Conservation (phyloP, 2,329 filamentous ascomycete species). For the Pestalotiopsis sp. region DNA sequence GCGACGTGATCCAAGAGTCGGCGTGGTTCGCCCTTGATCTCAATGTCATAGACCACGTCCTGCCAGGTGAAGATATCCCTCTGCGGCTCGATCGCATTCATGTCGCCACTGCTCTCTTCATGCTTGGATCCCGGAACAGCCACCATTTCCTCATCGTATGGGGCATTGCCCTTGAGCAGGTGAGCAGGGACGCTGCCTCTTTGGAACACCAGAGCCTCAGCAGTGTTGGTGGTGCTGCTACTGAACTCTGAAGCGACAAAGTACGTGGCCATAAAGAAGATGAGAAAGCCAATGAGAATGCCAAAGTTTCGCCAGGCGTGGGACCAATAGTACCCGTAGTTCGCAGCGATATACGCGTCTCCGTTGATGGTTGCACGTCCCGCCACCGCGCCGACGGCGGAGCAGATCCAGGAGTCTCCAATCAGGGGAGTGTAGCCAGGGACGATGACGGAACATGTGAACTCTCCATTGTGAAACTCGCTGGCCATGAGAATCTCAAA, state of each 20-base stretch:
- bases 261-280: conserved; percentile 67
- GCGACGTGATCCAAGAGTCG: conserved; percentile 77
- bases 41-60: conserved; percentile 71
- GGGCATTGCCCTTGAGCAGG: conserved; percentile 33
- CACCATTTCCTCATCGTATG: conserved; percentile 32
- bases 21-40: conserved; percentile 75
- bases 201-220: conserved; percentile 71
- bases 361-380: conserved; percentile 60
- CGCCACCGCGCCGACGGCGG: conserved; percentile 55
- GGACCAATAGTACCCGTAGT: conserved; percentile 58
- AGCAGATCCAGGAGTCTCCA: conserved; percentile 55
- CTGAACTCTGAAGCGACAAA: conserved; percentile 67
- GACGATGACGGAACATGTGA: conserved; percentile 56
- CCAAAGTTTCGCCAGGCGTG: conserved; percentile 68
- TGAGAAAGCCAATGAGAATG: conserved; percentile 50
- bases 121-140: conserved; percentile 7
- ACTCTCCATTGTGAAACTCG: conserved; percentile 65
- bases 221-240: conserved; percentile 63
- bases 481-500: conserved; percentile 76
- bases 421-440: conserved; percentile 47
- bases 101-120: not conserved
- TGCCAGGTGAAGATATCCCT: conserved; percentile 75
- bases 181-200: conserved; percentile 53
- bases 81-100: conserved; percentile 15
- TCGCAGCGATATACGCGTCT: conserved; percentile 60